phyloP scores from a whole-genome alignment of 1,139 yeast species.

The Yarrowia galli region DNA sequence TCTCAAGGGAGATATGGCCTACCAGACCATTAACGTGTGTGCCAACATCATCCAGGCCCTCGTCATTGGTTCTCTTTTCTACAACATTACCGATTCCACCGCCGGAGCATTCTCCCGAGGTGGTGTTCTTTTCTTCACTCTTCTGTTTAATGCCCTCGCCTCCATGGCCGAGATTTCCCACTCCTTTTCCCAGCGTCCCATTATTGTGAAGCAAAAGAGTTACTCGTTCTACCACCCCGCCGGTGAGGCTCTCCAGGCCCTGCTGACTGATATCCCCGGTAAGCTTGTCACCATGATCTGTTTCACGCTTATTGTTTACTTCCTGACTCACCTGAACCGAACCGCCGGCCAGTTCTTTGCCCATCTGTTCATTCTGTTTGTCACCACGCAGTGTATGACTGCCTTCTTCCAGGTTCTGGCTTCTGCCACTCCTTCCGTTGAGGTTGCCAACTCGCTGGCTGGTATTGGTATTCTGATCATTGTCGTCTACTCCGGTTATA shows the following conservation, averaged over 20 bases:
- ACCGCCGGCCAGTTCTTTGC: conserved; percentile 70
- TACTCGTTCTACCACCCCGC: conserved; percentile 71
- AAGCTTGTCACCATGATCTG: conserved; percentile 57
- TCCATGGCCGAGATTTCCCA: conserved; percentile 65
- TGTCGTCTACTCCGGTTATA: conserved; percentile 60
- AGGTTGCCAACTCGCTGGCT: conserved; percentile 55
- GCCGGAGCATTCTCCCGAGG: conserved; percentile 64
- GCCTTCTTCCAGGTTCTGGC: conserved; percentile 38
- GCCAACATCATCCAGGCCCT: conserved; percentile 63
- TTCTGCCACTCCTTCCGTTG: conserved; percentile 38
- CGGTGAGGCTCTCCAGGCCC: conserved; percentile 70
- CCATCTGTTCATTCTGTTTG: conserved; percentile 58
- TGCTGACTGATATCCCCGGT: conserved; percentile 65
- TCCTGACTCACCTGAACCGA: conserved; percentile 63
- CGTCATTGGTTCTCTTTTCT: conserved; percentile 64
- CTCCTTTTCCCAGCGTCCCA: conserved; percentile 64
- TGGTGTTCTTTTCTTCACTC: conserved; percentile 64
- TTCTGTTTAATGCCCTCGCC: conserved; percentile 63
- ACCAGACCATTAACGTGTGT: conserved; percentile 57
- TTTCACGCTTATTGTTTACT: conserved; percentile 61
- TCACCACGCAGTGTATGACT: conserved; percentile 51
- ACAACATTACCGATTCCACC: conserved; percentile 58
- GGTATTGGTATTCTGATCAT: conserved; percentile 57
- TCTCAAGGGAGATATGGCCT: conserved; percentile 63
- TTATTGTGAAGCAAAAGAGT: conserved; percentile 66